A percentile compares a stretch with the other conserved stretches of the same genome.
Conservation (phyloP, 2,329 filamentous ascomycete species). For the Fusarium cyanostomum region DNA sequence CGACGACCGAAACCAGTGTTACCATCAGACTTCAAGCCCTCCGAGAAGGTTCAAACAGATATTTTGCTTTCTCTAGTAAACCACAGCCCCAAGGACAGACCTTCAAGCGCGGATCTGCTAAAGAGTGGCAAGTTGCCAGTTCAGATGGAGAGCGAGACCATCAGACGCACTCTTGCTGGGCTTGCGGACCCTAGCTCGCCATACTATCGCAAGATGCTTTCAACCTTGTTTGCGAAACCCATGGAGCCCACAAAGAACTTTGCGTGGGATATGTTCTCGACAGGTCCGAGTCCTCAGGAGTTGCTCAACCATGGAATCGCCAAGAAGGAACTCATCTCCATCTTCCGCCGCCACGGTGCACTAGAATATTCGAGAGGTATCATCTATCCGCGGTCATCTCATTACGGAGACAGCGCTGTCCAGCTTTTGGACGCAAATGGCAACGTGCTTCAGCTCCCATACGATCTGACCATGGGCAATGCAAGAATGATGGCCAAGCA, state of each 20-base stretch:
- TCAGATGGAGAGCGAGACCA: conserved; percentile 92
- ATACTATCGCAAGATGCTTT: conserved; percentile 89
- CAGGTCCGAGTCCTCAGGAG: conserved; percentile 64
- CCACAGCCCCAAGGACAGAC: conserved; percentile 83
- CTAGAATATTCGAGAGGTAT: conserved; percentile 79
- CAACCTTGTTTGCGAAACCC: conserved; percentile 81
- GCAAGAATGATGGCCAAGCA: conserved; percentile 84
- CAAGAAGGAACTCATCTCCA: conserved; percentile 75
- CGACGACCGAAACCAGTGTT: conserved; percentile 73
- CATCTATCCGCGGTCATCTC: conserved; percentile 82
- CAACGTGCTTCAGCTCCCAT: conserved; percentile 92
- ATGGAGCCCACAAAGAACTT: conserved; percentile 83
- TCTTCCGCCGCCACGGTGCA: conserved; percentile 91
- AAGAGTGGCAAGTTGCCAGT: conserved; percentile 88
- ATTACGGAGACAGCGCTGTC: conserved; percentile 79
- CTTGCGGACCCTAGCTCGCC: conserved; percentile 84
- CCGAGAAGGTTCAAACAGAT: conserved; percentile 77
- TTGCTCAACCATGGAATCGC: conserved; percentile 77
- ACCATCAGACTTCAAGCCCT: conserved; percentile 75
- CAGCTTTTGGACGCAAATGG: conserved; percentile 84
- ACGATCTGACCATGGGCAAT: conserved; percentile 89
- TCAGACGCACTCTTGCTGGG: conserved; percentile 82
- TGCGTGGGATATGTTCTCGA: conserved; percentile 75
- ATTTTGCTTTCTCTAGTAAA: conserved; percentile 84
- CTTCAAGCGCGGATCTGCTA: conserved; percentile 82